phyloP scores from a whole-genome alignment of 2,329 filamentous ascomycete species.

The Pseudocercospora fijiensis region DNA sequence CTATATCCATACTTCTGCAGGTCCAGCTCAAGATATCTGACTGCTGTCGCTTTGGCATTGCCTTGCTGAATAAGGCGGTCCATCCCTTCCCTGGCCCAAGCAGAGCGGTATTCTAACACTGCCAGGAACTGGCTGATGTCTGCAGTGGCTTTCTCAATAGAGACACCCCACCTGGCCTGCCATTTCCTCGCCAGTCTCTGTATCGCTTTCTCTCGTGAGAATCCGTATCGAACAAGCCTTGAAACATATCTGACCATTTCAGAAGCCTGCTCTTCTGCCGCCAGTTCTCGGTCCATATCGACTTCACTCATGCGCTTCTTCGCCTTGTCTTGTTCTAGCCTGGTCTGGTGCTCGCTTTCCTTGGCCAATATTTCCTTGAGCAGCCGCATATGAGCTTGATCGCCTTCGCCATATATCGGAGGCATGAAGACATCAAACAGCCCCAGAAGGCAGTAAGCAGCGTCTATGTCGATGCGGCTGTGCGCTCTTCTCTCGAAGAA shows the following conservation, averaged over 20 bases:
- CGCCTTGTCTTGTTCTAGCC: neutral
- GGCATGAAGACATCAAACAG: constrained; percentile 49
- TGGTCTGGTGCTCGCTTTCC: neutral
- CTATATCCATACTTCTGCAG: constrained; percentile 8
- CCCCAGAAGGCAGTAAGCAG: constrained; percentile 48
- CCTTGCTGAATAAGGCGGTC: neutral
- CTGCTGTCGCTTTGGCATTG: neutral
- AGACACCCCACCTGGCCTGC: neutral
- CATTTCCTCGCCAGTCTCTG: neutral
- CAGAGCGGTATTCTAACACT: neutral
- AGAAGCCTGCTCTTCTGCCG: neutral
- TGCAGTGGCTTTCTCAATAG: neutral
- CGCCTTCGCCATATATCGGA: constrained; percentile 44
- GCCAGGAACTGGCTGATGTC: neutral
- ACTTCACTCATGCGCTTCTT: neutral
- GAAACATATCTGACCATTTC: neutral
- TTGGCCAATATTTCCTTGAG: constrained; percentile 11
- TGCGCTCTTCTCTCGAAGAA: too few species aligned
- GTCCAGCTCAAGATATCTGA: constrained; percentile 5
- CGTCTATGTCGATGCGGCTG: constrained; percentile 43
- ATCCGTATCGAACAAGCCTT: neutral
- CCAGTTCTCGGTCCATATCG: neutral
- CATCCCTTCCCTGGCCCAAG: constrained; percentile 3
- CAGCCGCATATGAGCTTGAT: constrained; percentile 15
- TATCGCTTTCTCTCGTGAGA: neutral